phyloP scores from a whole-genome alignment of 208 protist genomes.

The Angomonas ambiguus region DNA sequence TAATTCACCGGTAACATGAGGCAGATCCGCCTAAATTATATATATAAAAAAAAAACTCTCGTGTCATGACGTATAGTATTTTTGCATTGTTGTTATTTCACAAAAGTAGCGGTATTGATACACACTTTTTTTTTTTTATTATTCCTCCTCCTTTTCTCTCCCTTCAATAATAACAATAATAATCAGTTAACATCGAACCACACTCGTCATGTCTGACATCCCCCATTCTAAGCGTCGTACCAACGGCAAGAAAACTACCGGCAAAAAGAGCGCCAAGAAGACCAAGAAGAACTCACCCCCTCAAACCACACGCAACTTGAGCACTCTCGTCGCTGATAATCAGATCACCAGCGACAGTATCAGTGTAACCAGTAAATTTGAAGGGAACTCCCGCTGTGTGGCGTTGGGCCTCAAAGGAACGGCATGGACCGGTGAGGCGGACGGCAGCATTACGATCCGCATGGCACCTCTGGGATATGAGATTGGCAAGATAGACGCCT shows the following conservation, averaged over 20 bases:
- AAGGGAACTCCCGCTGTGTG: slow-evolving; percentile 45
- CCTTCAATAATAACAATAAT: background rate
- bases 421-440: slow-evolving; percentile 59
- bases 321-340: background rate
- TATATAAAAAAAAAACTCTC: background rate
- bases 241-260: slow-evolving; percentile 2
- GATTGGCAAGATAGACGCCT: slow-evolving; percentile 24
- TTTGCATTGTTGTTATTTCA: background rate
- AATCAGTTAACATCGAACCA: background rate
- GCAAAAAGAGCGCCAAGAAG: slow-evolving; percentile 13
- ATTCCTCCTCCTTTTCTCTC: background rate
- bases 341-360: slow-evolving; percentile 18
- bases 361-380: slow-evolving; percentile 32
- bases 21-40: too few relatives aligned
- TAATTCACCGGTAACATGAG: too few relatives aligned
- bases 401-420: slow-evolving; percentile 41
- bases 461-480: slow-evolving; percentile 32
- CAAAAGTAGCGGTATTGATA: too few relatives aligned
- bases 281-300: slow-evolving; percentile 10
- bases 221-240: slow-evolving; percentile 10
- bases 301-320: background rate
- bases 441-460: slow-evolving; percentile 47
- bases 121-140: background rate
- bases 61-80: background rate
- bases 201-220: background rate